Evolutionary conservation across 768 basidiomycete genomes (phyloP).

Genomic region (Pholiota microspora): DNA sequence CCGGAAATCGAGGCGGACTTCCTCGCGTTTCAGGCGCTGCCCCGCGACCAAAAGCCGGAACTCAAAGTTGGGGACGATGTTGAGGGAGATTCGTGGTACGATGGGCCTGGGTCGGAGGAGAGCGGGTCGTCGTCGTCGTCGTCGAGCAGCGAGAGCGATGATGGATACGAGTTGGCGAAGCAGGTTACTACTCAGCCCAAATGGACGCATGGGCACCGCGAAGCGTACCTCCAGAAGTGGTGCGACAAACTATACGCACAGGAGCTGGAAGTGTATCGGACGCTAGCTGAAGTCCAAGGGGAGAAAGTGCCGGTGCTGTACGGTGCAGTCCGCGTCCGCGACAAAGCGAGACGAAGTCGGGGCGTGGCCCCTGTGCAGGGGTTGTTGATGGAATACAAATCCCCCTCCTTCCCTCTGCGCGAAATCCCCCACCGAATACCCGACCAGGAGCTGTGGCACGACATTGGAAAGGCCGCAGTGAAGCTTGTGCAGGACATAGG

Average conservation of each 20-base stretch:
- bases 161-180: constrained; percentile 7
- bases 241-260: constrained; percentile 9
- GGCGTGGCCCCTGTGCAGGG: not conserved
- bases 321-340: constrained; percentile 7
- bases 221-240: constrained; percentile 13
- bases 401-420: constrained; percentile 15
- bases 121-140: not conserved
- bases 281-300: constrained; percentile 8
- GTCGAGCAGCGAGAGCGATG: constrained; percentile 2
- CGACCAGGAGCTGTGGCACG: constrained; percentile 9
- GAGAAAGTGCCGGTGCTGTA: constrained; percentile 13
- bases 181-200: constrained; percentile 3
- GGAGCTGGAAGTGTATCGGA: constrained; percentile 15
- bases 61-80: constrained; percentile 2
- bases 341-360: not conserved
- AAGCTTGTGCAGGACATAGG: constrained; percentile 14
- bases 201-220: constrained; percentile 14
- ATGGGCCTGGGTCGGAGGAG: not conserved
- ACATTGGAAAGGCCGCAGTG: constrained; percentile 14
- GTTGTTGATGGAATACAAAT: constrained; percentile 14
- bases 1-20: constrained; percentile 7
- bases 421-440: constrained; percentile 11
- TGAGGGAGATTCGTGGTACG: constrained; percentile 5
- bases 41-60: constrained; percentile 8
- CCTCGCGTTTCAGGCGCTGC: constrained; percentile 9